Evolutionary conservation across 1,284 basidiomycete species (phyloP).

Genomic region (Ceratobasidium sp.): DNA sequence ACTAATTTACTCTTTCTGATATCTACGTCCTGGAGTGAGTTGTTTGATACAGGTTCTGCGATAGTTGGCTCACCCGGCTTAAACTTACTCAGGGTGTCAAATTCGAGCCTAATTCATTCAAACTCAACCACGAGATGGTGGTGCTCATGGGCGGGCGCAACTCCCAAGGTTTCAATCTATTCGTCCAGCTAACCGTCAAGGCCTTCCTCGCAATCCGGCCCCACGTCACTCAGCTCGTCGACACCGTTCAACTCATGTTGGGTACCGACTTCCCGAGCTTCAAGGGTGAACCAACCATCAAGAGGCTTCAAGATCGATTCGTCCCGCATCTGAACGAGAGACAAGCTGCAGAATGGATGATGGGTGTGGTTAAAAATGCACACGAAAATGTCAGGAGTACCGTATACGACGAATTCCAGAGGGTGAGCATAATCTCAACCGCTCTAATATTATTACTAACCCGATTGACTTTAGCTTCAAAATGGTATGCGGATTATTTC

Average conservation of each 20-base stretch:
- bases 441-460: background rate
- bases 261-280: constrained; percentile 94
- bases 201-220: constrained; percentile 95
- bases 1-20: constrained; percentile 29
- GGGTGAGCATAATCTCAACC: constrained; percentile 54
- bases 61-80: background rate
- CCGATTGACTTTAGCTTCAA: constrained; percentile 35
- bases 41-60: constrained; percentile 5
- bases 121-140: constrained; percentile 98
- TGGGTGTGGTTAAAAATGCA: constrained; percentile 87
- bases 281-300: constrained; percentile 94
- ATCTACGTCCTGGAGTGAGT: constrained; percentile 70
- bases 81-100: constrained; percentile 77
- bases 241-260: constrained; percentile 91
- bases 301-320: constrained; percentile 87
- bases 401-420: constrained; percentile 92
- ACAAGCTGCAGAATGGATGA: constrained; percentile 93
- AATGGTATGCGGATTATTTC: constrained; percentile 31
- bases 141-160: constrained; percentile 94
- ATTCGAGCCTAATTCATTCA: constrained; percentile 97
- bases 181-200: constrained; percentile 93
- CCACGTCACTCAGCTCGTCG: constrained; percentile 87
- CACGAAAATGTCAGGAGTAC: constrained; percentile 93
- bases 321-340: constrained; percentile 83
- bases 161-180: constrained; percentile 92